Conservation (phyloP, 2,329 filamentous ascomycete genomes). For the Coniosporium tulheliwenetii region DNA sequence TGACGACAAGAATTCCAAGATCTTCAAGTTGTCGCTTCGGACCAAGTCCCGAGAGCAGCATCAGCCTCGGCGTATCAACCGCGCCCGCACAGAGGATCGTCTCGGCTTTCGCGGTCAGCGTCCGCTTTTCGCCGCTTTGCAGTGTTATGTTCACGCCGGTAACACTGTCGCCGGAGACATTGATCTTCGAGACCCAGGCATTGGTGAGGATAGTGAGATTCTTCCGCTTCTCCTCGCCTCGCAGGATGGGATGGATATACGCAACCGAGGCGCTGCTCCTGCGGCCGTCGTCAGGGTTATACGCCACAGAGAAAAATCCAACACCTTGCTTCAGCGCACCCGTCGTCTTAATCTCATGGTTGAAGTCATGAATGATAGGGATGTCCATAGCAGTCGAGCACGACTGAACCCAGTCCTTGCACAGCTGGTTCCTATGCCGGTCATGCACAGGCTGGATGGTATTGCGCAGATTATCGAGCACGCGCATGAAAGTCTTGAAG, state of each 20-base stretch:
- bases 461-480: slow-evolving; percentile 73
- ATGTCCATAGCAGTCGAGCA: slow-evolving; percentile 68
- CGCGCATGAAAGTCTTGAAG: slow-evolving; percentile 69
- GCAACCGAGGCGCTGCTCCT: slow-evolving; percentile 79
- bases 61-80: slow-evolving; percentile 60
- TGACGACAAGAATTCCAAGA: slow-evolving; percentile 37
- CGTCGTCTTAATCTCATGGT: slow-evolving; percentile 60
- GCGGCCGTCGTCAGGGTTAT: slow-evolving; percentile 76
- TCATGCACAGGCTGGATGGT: slow-evolving; percentile 80
- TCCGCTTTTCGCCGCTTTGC: slow-evolving; percentile 39
- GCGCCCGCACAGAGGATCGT: slow-evolving; percentile 69
- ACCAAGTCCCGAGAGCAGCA: slow-evolving; percentile 36
- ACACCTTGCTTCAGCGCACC: slow-evolving; percentile 62
- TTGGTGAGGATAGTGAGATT: slow-evolving; percentile 81
- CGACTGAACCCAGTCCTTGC: slow-evolving; percentile 75
- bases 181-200: slow-evolving; percentile 72
- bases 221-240: slow-evolving; percentile 64
- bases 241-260: slow-evolving; percentile 82
- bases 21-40: slow-evolving; percentile 29
- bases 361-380: slow-evolving; percentile 73
- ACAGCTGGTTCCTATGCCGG: slow-evolving; percentile 77
- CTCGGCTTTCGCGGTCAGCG: slow-evolving; percentile 50
- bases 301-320: slow-evolving; percentile 81
- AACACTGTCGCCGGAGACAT: slow-evolving; percentile 51
- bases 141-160: slow-evolving; percentile 59